Evolutionary conservation across 768 basidiomycete genomes (phyloP), one percentile per base, ranked within the genome.

Genomic region (Tricholomella constricta): DNA sequence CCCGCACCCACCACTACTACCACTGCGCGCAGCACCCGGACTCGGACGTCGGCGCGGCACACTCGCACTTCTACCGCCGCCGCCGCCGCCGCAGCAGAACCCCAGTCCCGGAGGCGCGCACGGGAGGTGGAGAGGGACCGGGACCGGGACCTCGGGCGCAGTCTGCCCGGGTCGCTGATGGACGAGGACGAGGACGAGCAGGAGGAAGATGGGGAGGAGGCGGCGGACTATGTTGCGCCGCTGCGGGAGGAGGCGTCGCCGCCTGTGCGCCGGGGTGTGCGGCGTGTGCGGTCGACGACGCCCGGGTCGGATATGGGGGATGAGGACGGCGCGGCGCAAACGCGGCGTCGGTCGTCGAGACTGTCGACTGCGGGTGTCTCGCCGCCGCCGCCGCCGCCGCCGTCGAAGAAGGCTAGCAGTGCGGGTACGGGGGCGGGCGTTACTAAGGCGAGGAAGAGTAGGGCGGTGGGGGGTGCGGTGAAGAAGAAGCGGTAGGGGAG

Each of bases 301-400:
- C 67, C 71, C 23, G 26, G 29, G 2, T 66, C 67, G 17, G 73
- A 74, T 45, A 40, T 62, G 11, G 66, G 64, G 20, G 72, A 71
- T 47, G 53, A 56, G 35, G 72, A 72, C 19, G 64, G 47, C 29
- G 72, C 70, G 46, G 72, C 68, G 9, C 68, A 69, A 57, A 75
- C 74, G 6, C 67, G 77, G 53, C 65, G 78, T 50, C 63, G 78
- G 52, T 80, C 78, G 23, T 74, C 78, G 19, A 71, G 78, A 51
- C 52, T 80, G 51, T 67, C 72, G 23, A 64, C 63, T 11, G 60
- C 61, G 4, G 62, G 61, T 4, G 70, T 68, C 7, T 67, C 45
- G 15, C 42, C 55, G 23, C 50, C 47, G 11, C 57, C 59, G 14
- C 38, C 55, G 11, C 64, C 68, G 14, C 66, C 66, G 2, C 63